These are phyloP conservation scores for Wolfiporia cocos DNA, from an alignment of 1,284 basidiomycete genomes.

Conservation along the genomic window DNA sequence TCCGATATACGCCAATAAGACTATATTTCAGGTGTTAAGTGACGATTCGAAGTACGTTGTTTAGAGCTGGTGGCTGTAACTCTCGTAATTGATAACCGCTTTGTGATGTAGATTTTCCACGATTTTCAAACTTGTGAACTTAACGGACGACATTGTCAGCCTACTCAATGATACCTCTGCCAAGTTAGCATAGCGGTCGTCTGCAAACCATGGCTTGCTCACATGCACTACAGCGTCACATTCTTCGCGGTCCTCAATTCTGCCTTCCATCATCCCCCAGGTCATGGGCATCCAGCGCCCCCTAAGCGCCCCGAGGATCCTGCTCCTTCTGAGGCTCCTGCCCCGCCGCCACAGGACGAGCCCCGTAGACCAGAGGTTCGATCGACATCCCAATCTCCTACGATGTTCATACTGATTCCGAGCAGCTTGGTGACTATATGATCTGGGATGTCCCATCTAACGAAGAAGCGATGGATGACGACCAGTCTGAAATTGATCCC, in stretches of 20 bases:
- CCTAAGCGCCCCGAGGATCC: too few relatives aligned
- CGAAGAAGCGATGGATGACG: too few relatives aligned
- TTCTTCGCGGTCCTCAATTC: slow-evolving; percentile 48
- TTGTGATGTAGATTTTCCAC: slow-evolving; percentile 29
- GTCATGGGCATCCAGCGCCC: too few relatives aligned
- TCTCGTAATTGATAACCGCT: neutral
- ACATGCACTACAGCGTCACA: slow-evolving; percentile 33
- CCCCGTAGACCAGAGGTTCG: too few relatives aligned
- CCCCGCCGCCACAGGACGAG: too few relatives aligned
- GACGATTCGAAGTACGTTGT: slow-evolving; percentile 27
- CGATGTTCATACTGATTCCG: too few relatives aligned
- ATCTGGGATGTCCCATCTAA: too few relatives aligned
- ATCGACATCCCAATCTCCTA: too few relatives aligned
- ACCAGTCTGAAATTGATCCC: too few relatives aligned
- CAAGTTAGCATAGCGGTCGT: slow-evolving; percentile 21
- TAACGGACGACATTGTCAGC: slow-evolving; percentile 35
- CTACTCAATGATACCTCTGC: slow-evolving; percentile 36
- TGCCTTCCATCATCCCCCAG: slow-evolving; percentile 27
- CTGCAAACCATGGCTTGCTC: neutral
- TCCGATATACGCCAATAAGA: slow-evolving; percentile 21
- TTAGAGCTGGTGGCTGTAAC: neutral
- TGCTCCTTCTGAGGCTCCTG: too few relatives aligned
- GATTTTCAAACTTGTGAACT: slow-evolving; percentile 38
- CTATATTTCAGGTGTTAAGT: slow-evolving; percentile 37
- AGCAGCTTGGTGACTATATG: too few relatives aligned